phyloP scores from a whole-genome alignment of 192 early-diverging fungal species.

The Coemansia sp. region DNA sequence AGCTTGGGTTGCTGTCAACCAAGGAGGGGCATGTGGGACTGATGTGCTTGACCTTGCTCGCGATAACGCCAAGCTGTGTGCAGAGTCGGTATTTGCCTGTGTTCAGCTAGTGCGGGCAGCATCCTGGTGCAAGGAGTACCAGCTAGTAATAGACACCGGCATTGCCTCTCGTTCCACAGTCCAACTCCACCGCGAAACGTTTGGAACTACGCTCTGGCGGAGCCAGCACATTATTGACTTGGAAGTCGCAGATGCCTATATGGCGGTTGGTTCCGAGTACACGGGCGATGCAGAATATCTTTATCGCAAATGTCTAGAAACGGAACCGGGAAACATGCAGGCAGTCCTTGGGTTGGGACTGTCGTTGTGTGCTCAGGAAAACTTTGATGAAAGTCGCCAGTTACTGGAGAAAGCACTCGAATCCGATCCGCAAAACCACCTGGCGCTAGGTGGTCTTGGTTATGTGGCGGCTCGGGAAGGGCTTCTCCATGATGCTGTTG shows the following conservation, averaged over 20 bases:
- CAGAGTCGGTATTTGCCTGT: constrained; percentile 45
- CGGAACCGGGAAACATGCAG: constrained; percentile 39
- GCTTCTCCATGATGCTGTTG: constrained; percentile 59
- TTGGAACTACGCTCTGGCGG: constrained; percentile 25
- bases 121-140: constrained; percentile 8
- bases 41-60: constrained; percentile 19
- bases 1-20: constrained; percentile 16
- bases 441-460: constrained; percentile 70
- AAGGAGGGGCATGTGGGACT: neutral
- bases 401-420: constrained; percentile 61
- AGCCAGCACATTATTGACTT: constrained; percentile 60
- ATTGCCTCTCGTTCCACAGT: constrained; percentile 18
- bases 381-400: constrained; percentile 59
- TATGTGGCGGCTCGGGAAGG: constrained; percentile 62
- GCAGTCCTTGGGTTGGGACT: constrained; percentile 59
- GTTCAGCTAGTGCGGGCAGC: constrained; percentile 20
- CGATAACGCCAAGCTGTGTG: constrained; percentile 11
- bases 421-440: constrained; percentile 34
- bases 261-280: constrained; percentile 60
- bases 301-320: constrained; percentile 59
- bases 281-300: constrained; percentile 58
- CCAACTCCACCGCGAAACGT: constrained; percentile 11
- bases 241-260: constrained; percentile 64
- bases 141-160: constrained; percentile 20
- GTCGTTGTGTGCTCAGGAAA: constrained; percentile 56